Base-by-base conservation (phyloP, 169 alveolate genomes). In the Cystoisospora suis region DNA sequence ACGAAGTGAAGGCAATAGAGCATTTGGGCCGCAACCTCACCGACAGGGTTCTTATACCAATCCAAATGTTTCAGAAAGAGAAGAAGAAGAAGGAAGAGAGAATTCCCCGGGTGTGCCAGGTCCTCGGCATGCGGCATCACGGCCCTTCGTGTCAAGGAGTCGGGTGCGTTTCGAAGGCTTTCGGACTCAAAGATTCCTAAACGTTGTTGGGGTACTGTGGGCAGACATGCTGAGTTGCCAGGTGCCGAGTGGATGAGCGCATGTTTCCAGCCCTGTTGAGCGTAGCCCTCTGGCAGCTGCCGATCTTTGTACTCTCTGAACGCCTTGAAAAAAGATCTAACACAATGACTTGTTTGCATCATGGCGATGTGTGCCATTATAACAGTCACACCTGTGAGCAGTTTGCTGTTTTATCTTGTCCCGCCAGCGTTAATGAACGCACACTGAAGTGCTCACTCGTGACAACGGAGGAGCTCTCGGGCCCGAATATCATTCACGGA, bases 11-110 rank as follows among this genome's bases (percentile, higher is more conserved):
- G 17, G 83, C 45, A 20, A 5, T 38, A 0, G 83, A 36, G 27
- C 58, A 72, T 34, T 38, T 72, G 20, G 83, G 83, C n/a, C 83
- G 56, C n/a, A 36, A 72, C 2, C 90, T 94, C 32, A 89, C 93
- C 29, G 96, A 94, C 90, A 90, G 96, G 47, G 86, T 94, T 29
- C 87, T 94, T 45, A 75, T 92, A 65, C 88, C 96, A 3, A 92
- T 94, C 42, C 95, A 92, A 27, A 86, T 91, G 44, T 94, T 94
- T 38, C 75, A 59, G 45, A 93, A 93, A 72, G 88, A 72, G n/a
- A 72, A 36, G 29, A 72, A 72, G 45, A 0, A 38, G 7, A 72
- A 42, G 32, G 32, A 7, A 9, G 56, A 36, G 34, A 4, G 83
- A n/a, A 34, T 9, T 69, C 88, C 92, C 17, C 75, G 92, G 6